Conservation (phyloP, 1,284 basidiomycete species). For the Puccinia novopanici region DNA sequence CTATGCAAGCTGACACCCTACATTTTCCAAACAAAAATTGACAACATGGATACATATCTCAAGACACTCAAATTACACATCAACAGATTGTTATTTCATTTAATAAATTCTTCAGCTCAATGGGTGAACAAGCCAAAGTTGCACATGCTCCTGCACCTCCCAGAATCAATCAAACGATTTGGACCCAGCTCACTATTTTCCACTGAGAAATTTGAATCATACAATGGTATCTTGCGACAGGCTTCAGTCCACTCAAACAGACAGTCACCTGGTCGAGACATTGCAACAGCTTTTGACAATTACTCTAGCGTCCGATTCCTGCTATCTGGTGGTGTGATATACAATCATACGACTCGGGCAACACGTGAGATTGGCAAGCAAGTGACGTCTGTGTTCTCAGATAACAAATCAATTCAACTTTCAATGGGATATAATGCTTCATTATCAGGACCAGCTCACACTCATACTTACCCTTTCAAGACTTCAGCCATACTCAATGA, state of each 20-base stretch:
- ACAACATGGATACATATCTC: slow-evolving; percentile 57
- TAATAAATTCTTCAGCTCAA: slow-evolving; percentile 56
- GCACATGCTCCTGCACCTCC: slow-evolving; percentile 55
- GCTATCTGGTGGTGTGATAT: slow-evolving; percentile 60
- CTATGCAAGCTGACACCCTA: slow-evolving; percentile 59
- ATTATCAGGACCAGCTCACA: no score
- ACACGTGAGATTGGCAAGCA: no score
- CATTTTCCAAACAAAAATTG: slow-evolving; percentile 60
- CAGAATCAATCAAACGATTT: slow-evolving; percentile 51
- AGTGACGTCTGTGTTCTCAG: no score
- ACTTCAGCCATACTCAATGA: no score
- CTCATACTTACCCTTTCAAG: no score
- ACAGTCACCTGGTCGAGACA: slow-evolving; percentile 2
- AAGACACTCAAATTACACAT: slow-evolving; percentile 58
- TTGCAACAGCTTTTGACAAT: slow-evolving; percentile 17
- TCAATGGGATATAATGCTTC: no score
- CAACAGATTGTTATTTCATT: slow-evolving; percentile 57
- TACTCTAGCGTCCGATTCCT: slow-evolving; percentile 7
- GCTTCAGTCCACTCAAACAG: slow-evolving; percentile 28
- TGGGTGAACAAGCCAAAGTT: slow-evolving; percentile 63
- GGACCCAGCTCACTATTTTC: no score
- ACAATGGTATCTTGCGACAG: not conserved
- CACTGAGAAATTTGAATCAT: no score
- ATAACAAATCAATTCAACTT: no score
- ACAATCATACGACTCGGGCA: no score